phyloP scores from a whole-genome alignment of 306 rosid species.

The Oxytropis ochrocephala region DNA sequence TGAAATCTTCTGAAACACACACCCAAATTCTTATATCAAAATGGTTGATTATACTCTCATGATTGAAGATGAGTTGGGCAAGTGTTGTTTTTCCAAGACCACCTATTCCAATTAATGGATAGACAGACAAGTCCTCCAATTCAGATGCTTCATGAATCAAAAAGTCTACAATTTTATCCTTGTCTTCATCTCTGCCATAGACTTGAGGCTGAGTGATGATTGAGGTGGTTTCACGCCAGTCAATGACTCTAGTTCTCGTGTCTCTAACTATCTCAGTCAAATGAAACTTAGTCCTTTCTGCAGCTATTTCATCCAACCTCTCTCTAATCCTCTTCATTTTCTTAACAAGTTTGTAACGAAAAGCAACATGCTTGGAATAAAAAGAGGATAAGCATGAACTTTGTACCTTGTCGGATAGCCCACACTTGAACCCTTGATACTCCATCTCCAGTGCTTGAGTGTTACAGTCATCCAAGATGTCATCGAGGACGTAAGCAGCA shows the following conservation, averaged over 20 bases:
- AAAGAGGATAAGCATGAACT: neutral
- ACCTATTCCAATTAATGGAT: too few relatives aligned
- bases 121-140: neutral
- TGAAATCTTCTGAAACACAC: too few relatives aligned
- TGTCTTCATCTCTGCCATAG: constrained; percentile 22
- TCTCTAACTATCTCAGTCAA: neutral
- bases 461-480: constrained; percentile 19
- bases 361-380: neutral
- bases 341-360: neutral
- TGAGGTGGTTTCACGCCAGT: constrained; percentile 13
- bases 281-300: neutral
- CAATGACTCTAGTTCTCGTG: neutral
- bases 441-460: neutral
- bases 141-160: neutral
- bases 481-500: constrained; percentile 1
- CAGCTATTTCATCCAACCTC: constrained; percentile 8
- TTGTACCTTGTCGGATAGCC: too few relatives aligned
- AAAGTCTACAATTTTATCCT: neutral
- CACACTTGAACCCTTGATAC: too few relatives aligned
- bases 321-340: neutral
- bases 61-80: too few relatives aligned
- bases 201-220: neutral
- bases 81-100: too few relatives aligned
- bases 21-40: too few relatives aligned
- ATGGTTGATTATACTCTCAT: too few relatives aligned